Percentiles rank a stretch among this genome's conserved stretches.
Conservation (phyloP, 371 early-diverging fungal genomes). For the Phascolomyces articulosus region DNA sequence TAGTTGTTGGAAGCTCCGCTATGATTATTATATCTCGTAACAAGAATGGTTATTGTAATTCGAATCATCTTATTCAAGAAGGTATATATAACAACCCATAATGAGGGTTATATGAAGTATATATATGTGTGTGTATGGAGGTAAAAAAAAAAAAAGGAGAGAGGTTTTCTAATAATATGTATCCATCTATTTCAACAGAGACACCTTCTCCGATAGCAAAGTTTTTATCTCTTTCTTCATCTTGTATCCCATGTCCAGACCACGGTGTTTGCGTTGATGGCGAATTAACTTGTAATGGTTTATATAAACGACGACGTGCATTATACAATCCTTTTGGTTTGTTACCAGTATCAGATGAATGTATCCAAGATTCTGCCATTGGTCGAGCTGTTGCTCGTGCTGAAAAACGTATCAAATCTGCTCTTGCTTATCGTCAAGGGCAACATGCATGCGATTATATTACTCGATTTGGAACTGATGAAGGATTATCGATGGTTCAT, state of each 20-base stretch:
- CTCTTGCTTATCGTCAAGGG: conserved; percentile 15
- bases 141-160: too few species aligned
- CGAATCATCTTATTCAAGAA: neutral
- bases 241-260: conserved; percentile 23
- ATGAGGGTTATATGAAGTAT: too few species aligned
- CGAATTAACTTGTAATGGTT: conserved; percentile 9
- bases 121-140: too few species aligned
- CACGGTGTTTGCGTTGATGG: conserved; percentile 19
- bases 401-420: conserved; percentile 19
- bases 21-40: conserved; percentile 6
- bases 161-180: too few species aligned
- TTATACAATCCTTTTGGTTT: conserved; percentile 17
- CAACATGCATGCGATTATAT: conserved; percentile 12
- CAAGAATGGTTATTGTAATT: conserved; percentile 18
- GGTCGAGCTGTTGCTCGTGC: conserved; percentile 13
- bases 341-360: conserved; percentile 22
- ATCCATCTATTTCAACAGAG: neutral
- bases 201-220: neutral
- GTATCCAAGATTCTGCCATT: conserved; percentile 18
- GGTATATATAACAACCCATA: neutral
- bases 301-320: conserved; percentile 10
- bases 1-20: neutral
- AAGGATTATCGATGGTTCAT: conserved; percentile 5
- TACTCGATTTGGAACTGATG: neutral
- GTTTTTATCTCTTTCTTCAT: conserved; percentile 7